phyloP scores from a whole-genome alignment of 1,284 basidiomycete species.

The Pisolithus thermaeus region DNA sequence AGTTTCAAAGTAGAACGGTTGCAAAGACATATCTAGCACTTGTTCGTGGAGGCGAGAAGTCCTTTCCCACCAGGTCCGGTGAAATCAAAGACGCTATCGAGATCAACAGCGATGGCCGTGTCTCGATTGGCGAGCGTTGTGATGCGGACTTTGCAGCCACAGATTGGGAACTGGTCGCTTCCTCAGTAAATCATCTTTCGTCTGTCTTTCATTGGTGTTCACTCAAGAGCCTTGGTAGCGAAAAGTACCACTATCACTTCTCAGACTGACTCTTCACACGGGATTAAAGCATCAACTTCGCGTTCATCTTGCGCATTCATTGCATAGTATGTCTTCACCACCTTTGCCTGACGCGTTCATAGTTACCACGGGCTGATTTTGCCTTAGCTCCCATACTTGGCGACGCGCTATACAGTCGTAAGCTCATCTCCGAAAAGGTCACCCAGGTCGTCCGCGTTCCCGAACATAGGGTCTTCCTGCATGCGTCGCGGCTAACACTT shows the following conservation, averaged over 20 bases:
- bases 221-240: slow-evolving; percentile 30
- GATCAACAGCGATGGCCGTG: slow-evolving; percentile 39
- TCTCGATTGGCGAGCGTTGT: slow-evolving; percentile 31
- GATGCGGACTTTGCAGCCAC: slow-evolving; percentile 42
- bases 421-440: slow-evolving; percentile 27
- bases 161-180: slow-evolving; percentile 54
- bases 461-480: slow-evolving; percentile 49
- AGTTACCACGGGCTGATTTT: slow-evolving; percentile 7
- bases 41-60: slow-evolving; percentile 47
- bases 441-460: slow-evolving; percentile 32
- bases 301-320: slow-evolving; percentile 49
- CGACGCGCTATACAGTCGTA: slow-evolving; percentile 44
- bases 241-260: slow-evolving; percentile 47
- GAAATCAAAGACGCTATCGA: slow-evolving; percentile 40
- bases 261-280: slow-evolving; percentile 52
- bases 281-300: slow-evolving; percentile 72
- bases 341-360: slow-evolving; percentile 1
- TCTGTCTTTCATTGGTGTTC: slow-evolving; percentile 8
- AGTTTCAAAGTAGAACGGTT: slow-evolving; percentile 44
- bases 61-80: slow-evolving; percentile 39
- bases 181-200: slow-evolving; percentile 44
- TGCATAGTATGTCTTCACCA: slow-evolving; percentile 36
- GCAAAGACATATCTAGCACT: slow-evolving; percentile 65
- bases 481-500: slow-evolving; percentile 52
- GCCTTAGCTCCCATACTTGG: slow-evolving; percentile 60